Conservation (phyloP, 257 asterid species). For the Solanum etuberosum region DNA sequence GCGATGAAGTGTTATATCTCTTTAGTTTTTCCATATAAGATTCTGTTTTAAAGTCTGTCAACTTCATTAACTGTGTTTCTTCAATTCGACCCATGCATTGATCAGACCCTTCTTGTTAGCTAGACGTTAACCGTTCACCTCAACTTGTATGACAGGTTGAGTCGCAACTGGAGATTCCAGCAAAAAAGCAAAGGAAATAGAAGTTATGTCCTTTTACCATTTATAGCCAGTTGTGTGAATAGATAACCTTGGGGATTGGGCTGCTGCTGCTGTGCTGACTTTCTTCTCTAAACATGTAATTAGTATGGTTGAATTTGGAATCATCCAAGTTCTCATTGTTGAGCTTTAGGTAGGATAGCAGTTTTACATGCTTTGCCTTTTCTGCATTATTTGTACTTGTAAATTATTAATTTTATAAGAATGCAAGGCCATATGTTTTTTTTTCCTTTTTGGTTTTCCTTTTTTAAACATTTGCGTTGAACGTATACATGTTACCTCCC, state of each 20-base stretch:
- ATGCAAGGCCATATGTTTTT: background rate
- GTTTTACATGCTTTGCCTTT: background rate
- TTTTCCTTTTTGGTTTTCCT: no score
- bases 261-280: background rate
- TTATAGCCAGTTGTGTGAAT: slow-evolving; percentile 10
- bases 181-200: slow-evolving; percentile 51
- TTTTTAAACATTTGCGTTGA: background rate
- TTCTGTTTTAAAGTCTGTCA: background rate
- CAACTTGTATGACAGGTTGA: slow-evolving; percentile 36
- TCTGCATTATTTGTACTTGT: background rate
- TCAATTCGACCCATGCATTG: background rate
- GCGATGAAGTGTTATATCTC: background rate
- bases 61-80: background rate
- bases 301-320: background rate
- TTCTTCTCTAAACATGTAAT: background rate
- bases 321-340: background rate
- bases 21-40: background rate
- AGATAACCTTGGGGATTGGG: background rate
- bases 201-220: background rate
- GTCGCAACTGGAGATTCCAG: slow-evolving; percentile 31
- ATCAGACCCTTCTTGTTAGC: background rate
- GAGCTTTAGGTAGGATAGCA: background rate
- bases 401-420: background rate
- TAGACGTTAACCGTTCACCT: background rate
- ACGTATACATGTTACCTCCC: background rate